These are phyloP conservation scores for Pyronema domesticum DNA, from an alignment of 495 filamentous ascomycete species.

Conservation along the genomic window DNA sequence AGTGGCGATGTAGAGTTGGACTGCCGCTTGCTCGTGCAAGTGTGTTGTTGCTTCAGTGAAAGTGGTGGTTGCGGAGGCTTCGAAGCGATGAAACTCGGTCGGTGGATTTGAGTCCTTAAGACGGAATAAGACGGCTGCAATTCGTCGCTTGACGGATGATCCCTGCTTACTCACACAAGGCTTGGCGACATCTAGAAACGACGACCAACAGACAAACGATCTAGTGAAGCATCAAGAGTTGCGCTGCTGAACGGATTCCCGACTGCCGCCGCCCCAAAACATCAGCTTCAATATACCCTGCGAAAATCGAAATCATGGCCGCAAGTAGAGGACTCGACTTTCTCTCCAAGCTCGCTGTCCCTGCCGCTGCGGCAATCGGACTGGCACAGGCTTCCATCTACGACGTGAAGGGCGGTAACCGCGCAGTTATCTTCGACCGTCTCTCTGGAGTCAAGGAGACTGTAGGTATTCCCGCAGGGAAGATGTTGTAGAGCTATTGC, in stretches of 20 bases:
- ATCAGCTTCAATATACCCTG: background rate
- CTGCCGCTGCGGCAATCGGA: slow-evolving; percentile 42
- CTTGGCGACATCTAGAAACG: slow-evolving; percentile 19
- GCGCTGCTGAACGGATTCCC: background rate
- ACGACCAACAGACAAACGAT: slow-evolving; percentile 1
- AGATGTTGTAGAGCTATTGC: slow-evolving; percentile 3
- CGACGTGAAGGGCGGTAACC: slow-evolving; percentile 84
- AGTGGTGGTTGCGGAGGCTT: slow-evolving; percentile 2
- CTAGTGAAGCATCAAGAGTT: too few species aligned
- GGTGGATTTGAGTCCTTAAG: slow-evolving; percentile 24
- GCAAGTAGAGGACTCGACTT: slow-evolving; percentile 31
- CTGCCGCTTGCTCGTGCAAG: background rate
- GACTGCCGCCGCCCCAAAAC: slow-evolving; percentile 15
- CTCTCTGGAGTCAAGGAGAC: slow-evolving; percentile 79
- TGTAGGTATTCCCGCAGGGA: slow-evolving; percentile 1
- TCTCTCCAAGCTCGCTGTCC: slow-evolving; percentile 55
- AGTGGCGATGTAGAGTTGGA: slow-evolving; percentile 16
- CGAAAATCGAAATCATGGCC: slow-evolving; percentile 10
- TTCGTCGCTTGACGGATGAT: background rate
- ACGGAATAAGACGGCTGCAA: slow-evolving; percentile 1
- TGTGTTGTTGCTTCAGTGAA: slow-evolving; percentile 23
- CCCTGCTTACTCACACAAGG: background rate
- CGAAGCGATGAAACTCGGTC: slow-evolving; percentile 23
- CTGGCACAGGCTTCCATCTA: slow-evolving; percentile 66
- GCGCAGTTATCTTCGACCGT: slow-evolving; percentile 97